Percentiles rank a stretch among this genome's conserved stretches.
phyloP scores from a whole-genome alignment of 176 grass and related monocot genomes.

The Lolium multiflorum region DNA sequence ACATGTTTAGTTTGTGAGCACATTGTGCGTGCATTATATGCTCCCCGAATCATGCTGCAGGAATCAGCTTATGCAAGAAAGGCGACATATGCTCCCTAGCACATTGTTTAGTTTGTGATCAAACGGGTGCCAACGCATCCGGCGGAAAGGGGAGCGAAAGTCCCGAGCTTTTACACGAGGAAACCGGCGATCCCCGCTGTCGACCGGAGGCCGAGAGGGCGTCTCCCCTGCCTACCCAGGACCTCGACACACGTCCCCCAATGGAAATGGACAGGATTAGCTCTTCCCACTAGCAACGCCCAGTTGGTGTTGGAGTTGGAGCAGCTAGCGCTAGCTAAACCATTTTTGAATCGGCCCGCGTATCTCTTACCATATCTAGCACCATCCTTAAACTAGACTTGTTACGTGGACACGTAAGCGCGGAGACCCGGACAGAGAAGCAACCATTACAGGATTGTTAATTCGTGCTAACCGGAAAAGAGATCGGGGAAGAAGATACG shows the following conservation, averaged over 20 bases:
- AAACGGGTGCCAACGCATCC: not conserved
- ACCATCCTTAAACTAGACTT: not conserved
- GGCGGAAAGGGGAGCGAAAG: not conserved
- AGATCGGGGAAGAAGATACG: constrained; percentile 45
- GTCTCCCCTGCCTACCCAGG: not conserved
- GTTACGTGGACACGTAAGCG: not conserved
- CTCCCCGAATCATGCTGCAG: not conserved
- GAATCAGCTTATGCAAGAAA: not conserved
- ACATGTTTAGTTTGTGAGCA: not conserved
- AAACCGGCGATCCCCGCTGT: not conserved
- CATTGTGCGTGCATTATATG: not conserved
- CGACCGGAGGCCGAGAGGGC: not conserved
- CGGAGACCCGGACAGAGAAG: not conserved
- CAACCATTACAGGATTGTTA: not conserved
- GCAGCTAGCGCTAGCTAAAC: not conserved
- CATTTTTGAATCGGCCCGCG: constrained; percentile 28
- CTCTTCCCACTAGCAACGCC: not conserved
- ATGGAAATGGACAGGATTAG: not conserved
- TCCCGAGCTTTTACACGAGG: not conserved
- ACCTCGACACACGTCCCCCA: constrained; percentile 40
- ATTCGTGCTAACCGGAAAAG: not conserved
- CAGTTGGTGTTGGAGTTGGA: no score
- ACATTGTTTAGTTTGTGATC: no score
- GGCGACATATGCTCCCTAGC: not conserved
- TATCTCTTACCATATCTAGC: constrained; percentile 38